These are phyloP conservation scores for Madurella mycetomatis DNA, from an alignment of 2,329 filamentous ascomycete genomes.

Conservation along the genomic window DNA sequence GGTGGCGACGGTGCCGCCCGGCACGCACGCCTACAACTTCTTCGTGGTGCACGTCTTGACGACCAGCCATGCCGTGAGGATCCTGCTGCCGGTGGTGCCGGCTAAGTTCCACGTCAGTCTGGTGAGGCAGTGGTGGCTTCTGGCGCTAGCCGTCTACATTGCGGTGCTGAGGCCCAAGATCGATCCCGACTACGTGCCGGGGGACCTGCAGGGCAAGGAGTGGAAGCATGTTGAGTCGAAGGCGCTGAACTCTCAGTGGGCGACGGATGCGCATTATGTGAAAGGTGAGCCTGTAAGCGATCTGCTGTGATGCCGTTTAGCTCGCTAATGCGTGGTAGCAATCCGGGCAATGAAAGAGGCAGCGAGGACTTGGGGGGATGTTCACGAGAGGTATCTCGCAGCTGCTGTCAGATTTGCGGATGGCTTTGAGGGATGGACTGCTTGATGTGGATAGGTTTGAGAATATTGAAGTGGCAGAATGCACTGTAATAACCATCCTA, in stretches of 20 bases:
- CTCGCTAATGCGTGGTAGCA: constrained; percentile 37
- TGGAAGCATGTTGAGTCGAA: constrained; percentile 75
- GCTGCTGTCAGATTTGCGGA: constrained; percentile 69
- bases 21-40: constrained; percentile 70
- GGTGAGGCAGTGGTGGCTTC: constrained; percentile 84
- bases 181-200: constrained; percentile 58
- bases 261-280: constrained; percentile 76
- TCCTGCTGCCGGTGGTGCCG: constrained; percentile 75
- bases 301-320: not conserved
- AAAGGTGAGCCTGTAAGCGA: constrained; percentile 56
- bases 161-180: constrained; percentile 68
- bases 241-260: constrained; percentile 63
- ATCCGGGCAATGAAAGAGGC: constrained; percentile 72
- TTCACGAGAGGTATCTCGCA: constrained; percentile 59
- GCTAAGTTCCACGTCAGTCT: constrained; percentile 66
- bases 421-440: constrained; percentile 64
- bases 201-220: constrained; percentile 58
- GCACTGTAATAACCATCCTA: not conserved
- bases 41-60: constrained; percentile 79
- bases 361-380: constrained; percentile 69
- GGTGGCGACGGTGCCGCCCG: constrained; percentile 54
- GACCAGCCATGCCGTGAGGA: constrained; percentile 81
- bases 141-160: constrained; percentile 74
- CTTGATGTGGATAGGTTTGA: not conserved
- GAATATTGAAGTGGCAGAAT: not conserved